A percentile compares a stretch with the other conserved stretches of the same genome.
Conservation (phyloP, 2,329 filamentous ascomycete species). For the Neonectria neomacrospora region DNA sequence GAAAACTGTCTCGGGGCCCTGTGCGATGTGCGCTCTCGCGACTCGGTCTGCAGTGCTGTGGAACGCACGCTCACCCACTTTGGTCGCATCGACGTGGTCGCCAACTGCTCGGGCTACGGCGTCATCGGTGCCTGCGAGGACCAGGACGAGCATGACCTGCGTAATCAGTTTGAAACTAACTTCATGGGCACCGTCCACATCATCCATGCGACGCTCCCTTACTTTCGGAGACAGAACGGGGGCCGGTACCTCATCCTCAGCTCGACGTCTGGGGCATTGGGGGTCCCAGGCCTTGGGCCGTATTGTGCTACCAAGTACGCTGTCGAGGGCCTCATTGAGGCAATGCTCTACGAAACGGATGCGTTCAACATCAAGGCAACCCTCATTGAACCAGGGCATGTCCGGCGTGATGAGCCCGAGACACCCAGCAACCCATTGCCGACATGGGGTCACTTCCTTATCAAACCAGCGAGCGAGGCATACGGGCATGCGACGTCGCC, state of each 20-base stretch:
- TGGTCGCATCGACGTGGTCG: conserved; percentile 86
- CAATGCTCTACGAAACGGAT: conserved; percentile 96
- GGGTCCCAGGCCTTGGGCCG: conserved; percentile 90
- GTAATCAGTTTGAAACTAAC: conserved; percentile 97
- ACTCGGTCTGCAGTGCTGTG: conserved; percentile 79
- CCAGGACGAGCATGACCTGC: conserved; percentile 93
- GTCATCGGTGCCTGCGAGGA: conserved; percentile 97
- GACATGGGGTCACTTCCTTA: conserved; percentile 91
- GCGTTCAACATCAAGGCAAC: conserved; percentile 92
- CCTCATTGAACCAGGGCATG: conserved; percentile 89
- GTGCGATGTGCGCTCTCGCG: conserved; percentile 87
- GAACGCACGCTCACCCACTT: conserved; percentile 78
- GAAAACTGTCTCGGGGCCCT: conserved; percentile 81
- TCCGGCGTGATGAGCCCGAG: conserved; percentile 84
- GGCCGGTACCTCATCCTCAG: conserved; percentile 96
- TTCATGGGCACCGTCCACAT: conserved; percentile 97
- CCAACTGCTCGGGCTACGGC: conserved; percentile 94
- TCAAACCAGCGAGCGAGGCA: conserved; percentile 84
- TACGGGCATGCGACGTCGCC: conserved; percentile 84
- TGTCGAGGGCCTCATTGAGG: conserved; percentile 93
- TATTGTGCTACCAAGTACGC: conserved; percentile 99
- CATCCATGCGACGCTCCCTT: conserved; percentile 86
- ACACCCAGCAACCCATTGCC: conserved; percentile 62
- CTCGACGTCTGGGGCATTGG: conserved; percentile 90
- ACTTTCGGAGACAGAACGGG: conserved; percentile 79